phyloP scores from a whole-genome alignment of 331 rosid species.

The Malus hybrid region DNA sequence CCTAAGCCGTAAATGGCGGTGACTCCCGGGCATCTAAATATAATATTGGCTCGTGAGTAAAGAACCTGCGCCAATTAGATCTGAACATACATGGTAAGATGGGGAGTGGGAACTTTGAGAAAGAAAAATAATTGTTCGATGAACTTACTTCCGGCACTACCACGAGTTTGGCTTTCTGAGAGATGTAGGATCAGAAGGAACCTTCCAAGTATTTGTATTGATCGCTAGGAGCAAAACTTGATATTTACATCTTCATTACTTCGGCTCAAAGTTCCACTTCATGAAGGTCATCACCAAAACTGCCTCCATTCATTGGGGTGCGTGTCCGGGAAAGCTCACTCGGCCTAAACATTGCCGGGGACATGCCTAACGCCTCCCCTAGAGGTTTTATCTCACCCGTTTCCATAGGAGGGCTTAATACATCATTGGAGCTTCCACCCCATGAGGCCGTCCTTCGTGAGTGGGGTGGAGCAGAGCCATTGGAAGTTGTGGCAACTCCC shows the following conservation, averaged over 20 bases:
- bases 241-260: constrained; percentile 60
- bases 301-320: constrained; percentile 28
- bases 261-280: constrained; percentile 80
- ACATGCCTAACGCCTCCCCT: constrained; percentile 48
- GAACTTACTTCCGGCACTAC: constrained; percentile 27
- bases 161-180: constrained; percentile 26
- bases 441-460: constrained; percentile 82
- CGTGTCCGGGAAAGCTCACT: constrained; percentile 33
- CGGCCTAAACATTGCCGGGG: constrained; percentile 40
- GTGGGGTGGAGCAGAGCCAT: constrained; percentile 26
- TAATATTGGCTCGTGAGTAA: constrained; percentile 19
- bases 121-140: constrained; percentile 1
- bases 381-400: constrained; percentile 29
- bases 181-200: constrained; percentile 44
- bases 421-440: constrained; percentile 54
- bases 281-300: constrained; percentile 73
- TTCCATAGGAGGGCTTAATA: constrained; percentile 39
- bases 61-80: constrained; percentile 9
- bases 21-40: constrained; percentile 23
- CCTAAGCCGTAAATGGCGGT: constrained; percentile 31
- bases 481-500: constrained; percentile 17
- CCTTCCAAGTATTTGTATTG: constrained; percentile 37
- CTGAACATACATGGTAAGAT: too few relatives aligned
- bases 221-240: constrained; percentile 57
- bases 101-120: constrained; percentile 14